Evolutionary conservation across 2,329 filamentous ascomycete genomes (phyloP), one percentile per base, ranked within the genome.

Genomic region (Colletotrichum spaethianum): DNA sequence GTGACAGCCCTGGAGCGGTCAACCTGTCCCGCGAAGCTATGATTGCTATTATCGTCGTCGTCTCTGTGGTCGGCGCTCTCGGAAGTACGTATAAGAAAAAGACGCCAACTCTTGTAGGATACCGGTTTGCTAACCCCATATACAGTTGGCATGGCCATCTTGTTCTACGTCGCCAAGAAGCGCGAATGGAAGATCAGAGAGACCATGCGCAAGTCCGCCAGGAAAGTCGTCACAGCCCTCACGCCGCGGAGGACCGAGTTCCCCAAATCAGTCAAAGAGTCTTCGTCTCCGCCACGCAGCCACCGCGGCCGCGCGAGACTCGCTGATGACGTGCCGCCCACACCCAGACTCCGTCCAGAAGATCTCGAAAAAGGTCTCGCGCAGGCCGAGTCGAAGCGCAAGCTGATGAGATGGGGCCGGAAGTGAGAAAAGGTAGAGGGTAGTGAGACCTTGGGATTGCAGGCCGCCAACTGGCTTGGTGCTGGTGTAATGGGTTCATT

Each of bases 141-240:
- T 57, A 50, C 75, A 93, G 93, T 92, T 74, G 86, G 86, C 28
- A 92, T 88, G 42, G 89, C 91, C 3, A 83, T 90, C 2, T 89
- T 96, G 36, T 97, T 93, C 84, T 94, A 92, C 80, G 80, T 96
- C 46, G 93, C 94, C 67, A 96, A 96, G 86, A 95, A 94, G 84
- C 90, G 92, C 57, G 93, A 95, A 81, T 96, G 94, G 94, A 93
- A 91, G 75, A 86, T 96, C 75, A 90, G 91, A 70, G 90, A 93
- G 79, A 93, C 87, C 38, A 86, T 97, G 69, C 89, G 92, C 67
- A 90, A 89, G 74, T 95, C 93, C 1, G 90, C 90, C 40, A 87
- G 86, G 73, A 90, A 86, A 77, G 89, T 92, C 36, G 89, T 88
- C 53, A 88, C 86, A 4, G 90, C 87, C 6, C 84, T 92, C 67